phyloP scores from a whole-genome alignment of 2,329 filamentous ascomycete genomes.

The Conoideocrella luteorostrata region DNA sequence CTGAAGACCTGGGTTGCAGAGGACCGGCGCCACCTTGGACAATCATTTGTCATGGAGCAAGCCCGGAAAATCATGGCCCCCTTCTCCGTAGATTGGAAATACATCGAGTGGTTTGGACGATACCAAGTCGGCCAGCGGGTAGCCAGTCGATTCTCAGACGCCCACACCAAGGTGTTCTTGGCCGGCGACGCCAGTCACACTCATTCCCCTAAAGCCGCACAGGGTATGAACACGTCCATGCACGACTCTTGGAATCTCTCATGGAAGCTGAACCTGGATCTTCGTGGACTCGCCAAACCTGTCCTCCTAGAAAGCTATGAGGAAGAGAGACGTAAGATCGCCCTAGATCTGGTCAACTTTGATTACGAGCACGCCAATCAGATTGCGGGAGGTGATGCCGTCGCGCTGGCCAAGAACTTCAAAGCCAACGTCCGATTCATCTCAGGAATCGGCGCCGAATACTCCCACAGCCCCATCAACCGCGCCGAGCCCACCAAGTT shows the following conservation, averaged over 20 bases:
- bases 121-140: constrained; percentile 68
- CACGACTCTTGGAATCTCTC: constrained; percentile 56
- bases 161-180: constrained; percentile 57
- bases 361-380: constrained; percentile 52
- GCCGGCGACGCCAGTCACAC: constrained; percentile 67
- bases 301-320: constrained; percentile 55
- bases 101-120: constrained; percentile 64
- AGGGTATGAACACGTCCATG: constrained; percentile 59
- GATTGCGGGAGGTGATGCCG: constrained; percentile 55
- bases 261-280: constrained; percentile 46
- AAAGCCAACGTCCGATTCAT: constrained; percentile 67
- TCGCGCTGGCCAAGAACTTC: constrained; percentile 62
- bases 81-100: constrained; percentile 51
- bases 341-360: constrained; percentile 52
- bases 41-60: constrained; percentile 65
- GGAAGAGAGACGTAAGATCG: constrained; percentile 55
- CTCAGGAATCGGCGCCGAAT: constrained; percentile 62
- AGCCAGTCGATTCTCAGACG: constrained; percentile 61
- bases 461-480: constrained; percentile 46
- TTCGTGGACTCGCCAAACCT: constrained; percentile 48
- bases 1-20: constrained; percentile 40
- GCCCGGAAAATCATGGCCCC: constrained; percentile 56
- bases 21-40: constrained; percentile 36
- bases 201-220: constrained; percentile 65
- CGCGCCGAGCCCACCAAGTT: constrained; percentile 28